Base-by-base conservation (phyloP, 116 monocot genomes). In the Cymodocea nodosa region DNA sequence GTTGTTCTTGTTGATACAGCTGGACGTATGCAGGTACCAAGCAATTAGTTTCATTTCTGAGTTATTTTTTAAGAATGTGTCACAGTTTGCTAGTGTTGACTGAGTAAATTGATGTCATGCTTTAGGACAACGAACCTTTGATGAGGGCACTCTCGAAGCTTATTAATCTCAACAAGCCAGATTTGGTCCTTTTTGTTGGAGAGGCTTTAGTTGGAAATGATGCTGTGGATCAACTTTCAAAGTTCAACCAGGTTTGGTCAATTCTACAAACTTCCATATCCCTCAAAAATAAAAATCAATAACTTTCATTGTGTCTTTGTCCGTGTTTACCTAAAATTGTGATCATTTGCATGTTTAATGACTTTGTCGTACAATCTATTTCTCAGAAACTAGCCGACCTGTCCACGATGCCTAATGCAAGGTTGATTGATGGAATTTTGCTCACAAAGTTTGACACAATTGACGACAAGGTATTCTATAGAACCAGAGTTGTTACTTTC, bases 1-100 rank as follows among this genome's bases (percentile, higher is more conserved):
- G 94, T 94, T 80, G 94, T 94, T 80, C 87, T 94, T 67, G 94
- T 94, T 69, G 94, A 94, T 50, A 97, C 97, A 23, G 97, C 97
- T 73, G 97, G 97, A 1, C 79, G 97, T 34, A 97, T 97, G 97
- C 97, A 97, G 88, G 95, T 91, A 64, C 62, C 30, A 49, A 34
- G 23, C 18, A 23, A 50, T 40, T 35, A 18, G 7, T 17, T 40
- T 6, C 44, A 35, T 17, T 18, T 6, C 4, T 14, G 39, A 17
- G 6, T 62, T 44, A 6, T 23, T 56, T 0, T 23, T 56, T 23
- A 9, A 23, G 56, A 19, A 56, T 56, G 19, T 4, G 0, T 22
- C 10, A 9, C 23, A 2, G 19, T 6, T 62, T 44, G 14, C 12
- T 62, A 62, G 37, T 44, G 37, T 8, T n/a, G 12, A 62, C 37